Evolutionary conservation across 768 basidiomycete genomes (phyloP), one percentile per base, ranked within the genome.

Genomic region (Panellus pusillus): DNA sequence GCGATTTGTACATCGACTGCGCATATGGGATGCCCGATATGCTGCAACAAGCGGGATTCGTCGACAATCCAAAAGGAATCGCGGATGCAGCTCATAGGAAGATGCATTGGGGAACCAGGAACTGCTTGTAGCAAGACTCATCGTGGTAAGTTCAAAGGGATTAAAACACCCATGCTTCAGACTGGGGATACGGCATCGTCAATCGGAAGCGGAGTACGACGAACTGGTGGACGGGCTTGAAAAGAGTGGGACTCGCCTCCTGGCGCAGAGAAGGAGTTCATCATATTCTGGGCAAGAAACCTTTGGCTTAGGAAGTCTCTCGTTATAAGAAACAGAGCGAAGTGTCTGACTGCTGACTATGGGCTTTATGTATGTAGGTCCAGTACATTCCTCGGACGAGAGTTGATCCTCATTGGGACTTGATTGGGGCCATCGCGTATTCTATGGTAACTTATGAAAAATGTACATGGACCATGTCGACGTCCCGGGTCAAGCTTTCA

Each of bases 241-340:
- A n/a, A 40, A 24, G 61, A 62, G 41, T 60, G 56, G 43, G 54
- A 63, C 38, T 55, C 61, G 32, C 63, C 52, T n/a, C 61, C 63
- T 0, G 60, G 58, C 6, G 54, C 47, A 2, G 52, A 58, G 17
- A 58, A 55, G 48, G 57, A 54, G 35, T 54, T 60, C 11, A 44
- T 62, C 15, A 60, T 62, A 8, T 49, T 60, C 20, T 63, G 57
- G 40, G 61, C 59, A 7, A 47, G 41, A 65, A 65, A 49, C 58
- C 54, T 4, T 13, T 15, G 29, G 17, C 18, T 24, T 24, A 24
- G 24, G 24, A 24, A 24, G 24, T 24, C 24, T 24, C 24, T n/a
- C n/a, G 24, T n/a, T 24, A 24, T 24, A 24, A 24, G 24, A 24
- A 24, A 6, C 6, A 6, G 24, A n/a, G n/a, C n/a, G n/a, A n/a